Percentiles rank a stretch among this genome's conserved stretches.
These are phyloP conservation scores for Hyphodiscus hymeniophilus DNA, from an alignment of 495 filamentous ascomycete genomes.

Conservation along the genomic window DNA sequence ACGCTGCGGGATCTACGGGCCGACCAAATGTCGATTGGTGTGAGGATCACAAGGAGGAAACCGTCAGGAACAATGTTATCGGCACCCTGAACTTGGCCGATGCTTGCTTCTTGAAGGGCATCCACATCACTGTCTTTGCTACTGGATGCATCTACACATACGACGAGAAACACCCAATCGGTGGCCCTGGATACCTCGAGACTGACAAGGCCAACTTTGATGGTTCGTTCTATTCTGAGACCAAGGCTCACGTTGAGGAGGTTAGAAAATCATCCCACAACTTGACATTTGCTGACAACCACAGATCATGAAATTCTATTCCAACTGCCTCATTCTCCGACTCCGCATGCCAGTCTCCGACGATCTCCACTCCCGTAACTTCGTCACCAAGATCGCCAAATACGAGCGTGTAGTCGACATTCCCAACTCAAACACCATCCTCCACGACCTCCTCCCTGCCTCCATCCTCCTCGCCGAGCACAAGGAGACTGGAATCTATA, in stretches of 20 bases:
- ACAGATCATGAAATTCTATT: conserved; percentile 52
- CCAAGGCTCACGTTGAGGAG: conserved; percentile 56
- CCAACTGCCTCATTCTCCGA: conserved; percentile 50
- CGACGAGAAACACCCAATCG: conserved; percentile 47
- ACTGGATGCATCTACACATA: conserved; percentile 60
- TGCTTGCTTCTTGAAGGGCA: conserved; percentile 43
- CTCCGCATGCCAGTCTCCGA: conserved; percentile 63
- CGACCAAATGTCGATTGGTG: conserved; percentile 66
- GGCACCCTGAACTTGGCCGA: conserved; percentile 56
- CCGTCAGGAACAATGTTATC: conserved; percentile 55
- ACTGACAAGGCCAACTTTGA: conserved; percentile 56
- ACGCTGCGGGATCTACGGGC: conserved; percentile 57
- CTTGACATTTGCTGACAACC: conserved; percentile 5
- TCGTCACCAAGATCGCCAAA: conserved; percentile 59
- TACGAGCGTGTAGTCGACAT: conserved; percentile 58
- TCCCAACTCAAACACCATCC: conserved; percentile 59
- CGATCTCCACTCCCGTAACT: conserved; percentile 56
- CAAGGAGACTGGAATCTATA: conserved; percentile 54
- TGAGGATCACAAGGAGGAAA: conserved; percentile 57
- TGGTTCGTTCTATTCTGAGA: conserved; percentile 59
- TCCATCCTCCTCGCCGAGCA: conserved; percentile 52
- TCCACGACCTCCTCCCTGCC: conserved; percentile 53
- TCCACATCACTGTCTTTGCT: conserved; percentile 57
- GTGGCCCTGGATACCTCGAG: conserved; percentile 50
- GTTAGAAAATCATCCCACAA: conserved; percentile 24